phyloP scores from a whole-genome alignment of 75 land plant species.

The Larix kaempferi region DNA sequence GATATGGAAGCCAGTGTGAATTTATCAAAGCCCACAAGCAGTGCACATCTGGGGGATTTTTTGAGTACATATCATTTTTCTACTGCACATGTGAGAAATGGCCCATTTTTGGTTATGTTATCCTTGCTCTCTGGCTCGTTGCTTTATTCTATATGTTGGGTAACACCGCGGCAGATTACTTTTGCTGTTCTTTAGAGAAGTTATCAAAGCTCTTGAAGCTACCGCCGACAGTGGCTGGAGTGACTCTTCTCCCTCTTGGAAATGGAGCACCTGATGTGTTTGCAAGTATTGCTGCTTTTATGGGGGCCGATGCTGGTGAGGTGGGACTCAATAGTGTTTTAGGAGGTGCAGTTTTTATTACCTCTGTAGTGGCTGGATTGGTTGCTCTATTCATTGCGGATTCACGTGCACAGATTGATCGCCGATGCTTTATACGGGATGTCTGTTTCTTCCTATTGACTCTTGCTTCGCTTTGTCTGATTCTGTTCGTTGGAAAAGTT shows the following conservation, averaged over 20 bases:
- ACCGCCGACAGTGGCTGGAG: slow-evolving; percentile 84
- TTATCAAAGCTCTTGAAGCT: slow-evolving; percentile 61
- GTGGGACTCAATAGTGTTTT: slow-evolving; percentile 93
- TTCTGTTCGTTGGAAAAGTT: slow-evolving; percentile 54
- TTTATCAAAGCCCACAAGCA: slow-evolving; percentile 50
- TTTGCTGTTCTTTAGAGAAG: slow-evolving; percentile 75
- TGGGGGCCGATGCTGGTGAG: slow-evolving; percentile 66
- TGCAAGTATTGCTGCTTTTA: slow-evolving; percentile 88
- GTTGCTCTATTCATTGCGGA: slow-evolving; percentile 56
- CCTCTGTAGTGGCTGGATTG: slow-evolving; percentile 73
- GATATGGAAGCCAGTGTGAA: slow-evolving; percentile 47
- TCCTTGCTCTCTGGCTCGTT: slow-evolving; percentile 56
- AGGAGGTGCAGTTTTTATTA: slow-evolving; percentile 84
- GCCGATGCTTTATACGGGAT: slow-evolving; percentile 68
- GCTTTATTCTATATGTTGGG: slow-evolving; percentile 83
- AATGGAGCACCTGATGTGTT: slow-evolving; percentile 97
- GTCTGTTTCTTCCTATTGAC: slow-evolving; percentile 60
- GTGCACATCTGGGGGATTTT: slow-evolving; percentile 60
- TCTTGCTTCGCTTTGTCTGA: slow-evolving; percentile 34
- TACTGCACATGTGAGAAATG: slow-evolving; percentile 53
- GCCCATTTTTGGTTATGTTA: slow-evolving; percentile 41
- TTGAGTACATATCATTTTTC: slow-evolving; percentile 69
- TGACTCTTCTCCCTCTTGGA: slow-evolving; percentile 75
- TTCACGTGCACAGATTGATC: slow-evolving; percentile 47
- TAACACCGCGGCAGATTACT: slow-evolving; percentile 87